Evolutionary conservation across 345 rosid species (phyloP), one percentile per base, ranked within the genome.

Genomic region (Kandelia obovata): DNA sequence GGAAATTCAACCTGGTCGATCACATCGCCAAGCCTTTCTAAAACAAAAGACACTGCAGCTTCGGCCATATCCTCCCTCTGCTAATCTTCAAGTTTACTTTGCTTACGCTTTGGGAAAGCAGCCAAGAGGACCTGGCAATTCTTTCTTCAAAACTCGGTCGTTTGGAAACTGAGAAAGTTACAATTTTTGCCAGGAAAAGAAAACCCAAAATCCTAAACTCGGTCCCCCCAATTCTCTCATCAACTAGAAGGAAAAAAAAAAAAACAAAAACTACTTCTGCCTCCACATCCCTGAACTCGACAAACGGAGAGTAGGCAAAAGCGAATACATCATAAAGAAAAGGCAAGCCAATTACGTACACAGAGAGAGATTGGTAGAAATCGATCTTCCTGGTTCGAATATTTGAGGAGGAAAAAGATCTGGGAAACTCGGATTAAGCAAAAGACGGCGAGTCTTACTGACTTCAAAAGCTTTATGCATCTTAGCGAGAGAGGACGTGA

Each of bases 11-110:
- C 56, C 37, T 74, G 65, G 27, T 25, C 17, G 28, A 76, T 72
- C 23, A 76, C 10, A 35, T 73, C 75, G 19, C 56, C 66, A 51
- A 74, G 71, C 62, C 77, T 82, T 67, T 74, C 64, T 52, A 76
- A 72, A 60, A 66, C 76, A 52, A 66, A 75, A 35, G 77, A 53
- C 53, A 79, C 65, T 25, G 67, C 73, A 53, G 72, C 77, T 59
- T 75, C 85, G 34, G 77, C 75, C 80, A 76, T 78, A 23, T 35
- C 13, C 49, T 21, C 34, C 5, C 25, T 10, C 32, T 6, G 6
- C 5, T 20, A 32, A 19, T 16, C 23, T 39, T 6, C 15, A 8
- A 2, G 26, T 35, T 20, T 31, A 6, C 19, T 19, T 19, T 8
- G 13, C 7, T 10, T 11, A 9, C 46, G 13, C 34, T 61, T 20